A percentile compares a stretch with the other conserved stretches of the same genome.
Evolutionary conservation across 371 early-diverging fungal genomes (phyloP).

Genomic region (Mortierella sp.): DNA sequence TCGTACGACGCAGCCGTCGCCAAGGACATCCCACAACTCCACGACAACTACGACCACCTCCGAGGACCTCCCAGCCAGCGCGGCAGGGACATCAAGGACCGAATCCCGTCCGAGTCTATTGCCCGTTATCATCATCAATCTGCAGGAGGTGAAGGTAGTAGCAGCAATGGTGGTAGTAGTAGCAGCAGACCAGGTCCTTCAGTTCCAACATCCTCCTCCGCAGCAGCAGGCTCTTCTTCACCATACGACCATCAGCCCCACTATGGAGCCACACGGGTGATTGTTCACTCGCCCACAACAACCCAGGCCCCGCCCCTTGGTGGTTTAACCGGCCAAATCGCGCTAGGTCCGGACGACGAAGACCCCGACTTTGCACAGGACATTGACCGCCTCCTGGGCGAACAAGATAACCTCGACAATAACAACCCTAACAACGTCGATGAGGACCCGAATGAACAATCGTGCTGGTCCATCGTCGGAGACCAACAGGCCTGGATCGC

Average conservation of each 20-base stretch:
- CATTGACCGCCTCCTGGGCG: slow-evolving; percentile 30
- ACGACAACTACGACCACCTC: slow-evolving; percentile 55
- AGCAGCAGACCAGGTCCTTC: slow-evolving; percentile 8
- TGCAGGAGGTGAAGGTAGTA: not conserved
- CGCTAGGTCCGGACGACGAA: slow-evolving; percentile 22
- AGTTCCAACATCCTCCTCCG: too few species aligned
- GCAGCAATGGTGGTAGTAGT: slow-evolving; percentile 12
- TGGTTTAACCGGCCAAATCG: slow-evolving; percentile 34
- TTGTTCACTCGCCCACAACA: slow-evolving; percentile 15
- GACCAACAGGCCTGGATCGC: slow-evolving; percentile 37
- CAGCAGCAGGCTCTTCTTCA: slow-evolving; percentile 4
- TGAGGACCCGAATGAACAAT: slow-evolving; percentile 14
- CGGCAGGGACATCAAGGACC: slow-evolving; percentile 36
- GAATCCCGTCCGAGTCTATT: slow-evolving; percentile 40
- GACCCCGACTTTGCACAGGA: slow-evolving; percentile 24
- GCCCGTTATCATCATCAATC: slow-evolving; percentile 20
- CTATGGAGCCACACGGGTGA: slow-evolving; percentile 22
- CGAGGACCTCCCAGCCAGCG: slow-evolving; percentile 44
- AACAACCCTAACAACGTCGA: not conserved
- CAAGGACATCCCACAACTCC: slow-evolving; percentile 47
- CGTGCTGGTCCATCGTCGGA: slow-evolving; percentile 38
- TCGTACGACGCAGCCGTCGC: slow-evolving; percentile 42
- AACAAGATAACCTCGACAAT: not conserved
- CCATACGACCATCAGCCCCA: not conserved
- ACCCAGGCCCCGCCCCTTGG: slow-evolving; percentile 18